Evolutionary conservation across 169 alveolate species (phyloP), one percentile per base, ranked within the genome.

Genomic region (Besnoitia besnoiti): DNA sequence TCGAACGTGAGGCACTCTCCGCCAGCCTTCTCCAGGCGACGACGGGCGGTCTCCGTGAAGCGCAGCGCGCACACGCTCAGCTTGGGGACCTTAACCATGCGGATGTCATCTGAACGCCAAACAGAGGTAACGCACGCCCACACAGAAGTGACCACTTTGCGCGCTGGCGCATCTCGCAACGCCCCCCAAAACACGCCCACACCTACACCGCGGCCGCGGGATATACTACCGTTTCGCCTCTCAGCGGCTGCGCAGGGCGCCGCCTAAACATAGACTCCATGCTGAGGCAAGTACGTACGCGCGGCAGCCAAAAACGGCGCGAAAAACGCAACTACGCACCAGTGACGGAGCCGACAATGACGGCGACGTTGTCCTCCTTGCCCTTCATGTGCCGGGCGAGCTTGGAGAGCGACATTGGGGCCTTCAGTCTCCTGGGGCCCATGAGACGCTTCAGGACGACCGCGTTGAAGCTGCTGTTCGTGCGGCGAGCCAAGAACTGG

Each of bases 1-100:
- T 99, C 99, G 94, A 99, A 98, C 85, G 99, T 99, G 85, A 99
- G 92, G 96, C 99, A 98, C 95, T 98, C 98, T 79, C 99, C 99
- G n/a, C 99, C 99, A 19, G 99, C 99, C 94, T 96, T 97, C 90
- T 92, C 92, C 92, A 99, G 97, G 93, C 99, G 98, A 73, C 97
- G 97, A 93, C 99, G 97, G 37, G 99, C 99, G n/a, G 98, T 96
- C 97, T 99, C 99, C 8, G 99, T 96, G 96, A 99, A 98, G 85
- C 98, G 98, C 93, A 99, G 96, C 61, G 99, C 99, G 93, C 99
- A 98, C 75, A 99, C 99, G 92, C 97, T 97, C 94, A 99, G 91
- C 95, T 97, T 96, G 80, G 98, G 98, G 87, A 96, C 96, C 85
- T 97, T 95, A 85, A 93, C 90, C 79, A 97, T 94, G 61, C 99